phyloP scores from a whole-genome alignment of 768 basidiomycete genomes.

The Cyclocybe cylindracea region DNA sequence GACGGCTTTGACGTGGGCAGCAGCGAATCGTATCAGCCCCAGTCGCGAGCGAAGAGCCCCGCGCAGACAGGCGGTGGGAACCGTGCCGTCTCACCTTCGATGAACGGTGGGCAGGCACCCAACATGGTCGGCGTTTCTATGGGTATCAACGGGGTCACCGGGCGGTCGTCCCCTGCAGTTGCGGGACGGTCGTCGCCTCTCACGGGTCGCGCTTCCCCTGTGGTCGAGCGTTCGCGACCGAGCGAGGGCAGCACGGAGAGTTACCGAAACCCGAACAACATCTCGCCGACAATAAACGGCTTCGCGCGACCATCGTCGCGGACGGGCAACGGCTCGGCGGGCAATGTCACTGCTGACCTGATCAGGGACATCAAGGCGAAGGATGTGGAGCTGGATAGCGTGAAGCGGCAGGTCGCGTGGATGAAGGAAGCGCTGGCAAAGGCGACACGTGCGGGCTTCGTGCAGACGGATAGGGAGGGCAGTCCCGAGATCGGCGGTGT shows the following conservation, averaged over 20 bases:
- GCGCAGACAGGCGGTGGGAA: slow-evolving; percentile 37
- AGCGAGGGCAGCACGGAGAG: slow-evolving; percentile 39
- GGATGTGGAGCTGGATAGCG: slow-evolving; percentile 76
- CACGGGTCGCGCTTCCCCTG: slow-evolving; percentile 38
- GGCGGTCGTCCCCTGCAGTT: slow-evolving; percentile 34
- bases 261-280: slow-evolving; percentile 48
- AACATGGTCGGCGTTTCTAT: slow-evolving; percentile 59
- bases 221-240: slow-evolving; percentile 46
- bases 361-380: slow-evolving; percentile 79
- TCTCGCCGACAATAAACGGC: slow-evolving; percentile 52
- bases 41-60: slow-evolving; percentile 61
- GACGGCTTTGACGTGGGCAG: slow-evolving; percentile 54
- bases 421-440: slow-evolving; percentile 78
- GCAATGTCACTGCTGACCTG: slow-evolving; percentile 74
- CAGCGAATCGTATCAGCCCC: slow-evolving; percentile 41
- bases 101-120: slow-evolving; percentile 36
- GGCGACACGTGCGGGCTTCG: slow-evolving; percentile 79
- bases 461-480: slow-evolving; percentile 58
- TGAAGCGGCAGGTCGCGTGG: slow-evolving; percentile 81
- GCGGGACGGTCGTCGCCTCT: slow-evolving; percentile 35
- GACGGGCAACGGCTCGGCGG: slow-evolving; percentile 53
- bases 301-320: slow-evolving; percentile 45
- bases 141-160: slow-evolving; percentile 45
- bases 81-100: slow-evolving; percentile 64
- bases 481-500: slow-evolving; percentile 33